Conservation (phyloP, 176 grass and related monocot genomes). For the Ensete ventricosum region DNA sequence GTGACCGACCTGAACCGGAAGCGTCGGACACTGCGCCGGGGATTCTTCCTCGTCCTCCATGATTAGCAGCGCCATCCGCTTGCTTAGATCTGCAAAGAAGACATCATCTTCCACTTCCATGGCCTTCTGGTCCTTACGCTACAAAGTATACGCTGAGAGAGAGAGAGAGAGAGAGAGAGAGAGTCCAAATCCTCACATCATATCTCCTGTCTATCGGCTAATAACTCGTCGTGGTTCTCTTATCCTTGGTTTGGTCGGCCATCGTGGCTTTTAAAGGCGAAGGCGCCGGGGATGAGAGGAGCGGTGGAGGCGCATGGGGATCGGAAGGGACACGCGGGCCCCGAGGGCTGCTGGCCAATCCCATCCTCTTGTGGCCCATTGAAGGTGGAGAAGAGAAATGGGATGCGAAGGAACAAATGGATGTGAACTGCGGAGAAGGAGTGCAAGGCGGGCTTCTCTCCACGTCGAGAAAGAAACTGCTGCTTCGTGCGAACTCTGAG, state of each 20-base stretch:
- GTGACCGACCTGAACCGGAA: conserved; percentile 37
- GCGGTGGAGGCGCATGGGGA: background rate
- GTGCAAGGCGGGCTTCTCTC: background rate
- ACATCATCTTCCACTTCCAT: conserved; percentile 68
- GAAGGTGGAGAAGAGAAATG: background rate
- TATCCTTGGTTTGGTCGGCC: background rate
- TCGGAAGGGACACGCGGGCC: conserved; percentile 8
- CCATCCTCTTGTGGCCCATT: background rate
- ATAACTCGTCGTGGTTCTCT: background rate
- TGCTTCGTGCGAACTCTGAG: background rate
- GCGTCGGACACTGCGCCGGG: conserved; percentile 21
- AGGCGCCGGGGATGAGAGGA: background rate
- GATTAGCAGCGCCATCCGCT: conserved; percentile 82
- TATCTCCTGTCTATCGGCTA: conserved; percentile 1
- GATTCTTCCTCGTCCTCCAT: conserved; percentile 92
- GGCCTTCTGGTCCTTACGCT: background rate
- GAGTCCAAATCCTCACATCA: background rate
- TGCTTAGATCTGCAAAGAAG: conserved; percentile 93
- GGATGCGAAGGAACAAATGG: background rate
- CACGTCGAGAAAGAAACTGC: background rate
- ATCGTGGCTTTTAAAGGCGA: conserved; percentile 24
- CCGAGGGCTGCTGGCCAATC: conserved; percentile 44
- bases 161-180: background rate
- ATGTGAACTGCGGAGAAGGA: background rate
- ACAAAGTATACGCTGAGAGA: background rate